phyloP scores from a whole-genome alignment of 805 yeast genomes.

The Candida quercuum region DNA sequence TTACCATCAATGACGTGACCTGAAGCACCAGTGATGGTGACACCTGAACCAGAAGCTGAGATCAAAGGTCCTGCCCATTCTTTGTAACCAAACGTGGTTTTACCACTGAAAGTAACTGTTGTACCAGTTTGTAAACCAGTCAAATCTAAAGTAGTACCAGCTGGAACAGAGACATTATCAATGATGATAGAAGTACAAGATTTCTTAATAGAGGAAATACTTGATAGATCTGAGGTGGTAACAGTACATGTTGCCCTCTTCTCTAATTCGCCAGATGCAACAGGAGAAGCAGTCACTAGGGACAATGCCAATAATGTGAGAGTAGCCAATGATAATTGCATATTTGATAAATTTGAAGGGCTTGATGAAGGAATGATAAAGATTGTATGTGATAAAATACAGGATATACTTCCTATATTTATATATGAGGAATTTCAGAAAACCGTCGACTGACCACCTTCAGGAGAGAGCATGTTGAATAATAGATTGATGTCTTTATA shows the following conservation, averaged over 20 bases:
- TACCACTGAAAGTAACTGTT: conserved; percentile 15
- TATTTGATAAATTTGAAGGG: neutral
- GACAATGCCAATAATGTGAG: neutral
- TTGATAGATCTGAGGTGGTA: conserved; percentile 1
- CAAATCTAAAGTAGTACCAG: conserved; percentile 14
- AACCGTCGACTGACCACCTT: no score
- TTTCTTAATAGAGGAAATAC: conserved; percentile 2
- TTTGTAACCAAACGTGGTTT: conserved; percentile 11
- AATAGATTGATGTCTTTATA: no score
- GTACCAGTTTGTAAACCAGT: conserved; percentile 9
- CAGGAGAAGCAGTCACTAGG: neutral
- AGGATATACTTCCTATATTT: no score
- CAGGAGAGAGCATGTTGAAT: no score
- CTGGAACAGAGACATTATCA: conserved; percentile 14
- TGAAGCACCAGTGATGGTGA: conserved; percentile 13
- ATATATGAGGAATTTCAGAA: no score
- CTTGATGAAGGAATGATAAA: no score
- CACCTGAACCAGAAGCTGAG: conserved; percentile 9
- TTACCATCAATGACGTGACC: conserved; percentile 14
- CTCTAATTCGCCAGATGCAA: neutral
- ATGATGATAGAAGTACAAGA: conserved; percentile 8
- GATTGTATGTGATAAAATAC: no score
- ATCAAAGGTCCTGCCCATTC: conserved; percentile 17
- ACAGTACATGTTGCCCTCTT: conserved; percentile 2
- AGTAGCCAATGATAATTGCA: neutral